Evolutionary conservation across 2,329 filamentous ascomycete genomes (phyloP).

Genomic region (Phialocephala subalpina): DNA sequence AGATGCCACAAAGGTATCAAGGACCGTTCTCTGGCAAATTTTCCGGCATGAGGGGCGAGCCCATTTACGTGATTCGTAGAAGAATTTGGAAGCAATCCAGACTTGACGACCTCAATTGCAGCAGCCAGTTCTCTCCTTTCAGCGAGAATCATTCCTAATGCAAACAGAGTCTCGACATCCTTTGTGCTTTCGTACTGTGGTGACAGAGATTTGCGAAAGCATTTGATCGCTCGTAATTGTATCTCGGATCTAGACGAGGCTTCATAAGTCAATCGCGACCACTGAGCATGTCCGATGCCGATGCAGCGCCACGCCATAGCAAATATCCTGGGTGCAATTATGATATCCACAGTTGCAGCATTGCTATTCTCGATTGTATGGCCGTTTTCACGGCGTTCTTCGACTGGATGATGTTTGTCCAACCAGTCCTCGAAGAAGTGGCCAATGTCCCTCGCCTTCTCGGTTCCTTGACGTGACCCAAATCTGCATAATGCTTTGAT

Average conservation of each 20-base stretch:
- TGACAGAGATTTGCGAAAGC: constrained; percentile 76
- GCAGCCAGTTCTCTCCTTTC: constrained; percentile 83
- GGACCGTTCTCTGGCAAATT: constrained; percentile 62
- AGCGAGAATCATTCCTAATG: constrained; percentile 83
- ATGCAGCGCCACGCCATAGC: constrained; percentile 83
- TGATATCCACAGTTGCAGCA: constrained; percentile 31
- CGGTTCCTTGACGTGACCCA: constrained; percentile 75
- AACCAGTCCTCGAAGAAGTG: constrained; percentile 79
- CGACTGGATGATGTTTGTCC: constrained; percentile 57
- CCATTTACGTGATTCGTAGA: constrained; percentile 43
- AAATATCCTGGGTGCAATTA: constrained; percentile 66
- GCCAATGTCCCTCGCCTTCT: constrained; percentile 79
- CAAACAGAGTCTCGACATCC: constrained; percentile 81
- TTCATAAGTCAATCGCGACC: constrained; percentile 84
- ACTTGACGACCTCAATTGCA: constrained; percentile 84
- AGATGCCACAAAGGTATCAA: constrained; percentile 91
- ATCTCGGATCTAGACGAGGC: constrained; percentile 74
- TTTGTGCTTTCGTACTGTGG: constrained; percentile 70
- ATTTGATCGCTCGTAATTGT: constrained; percentile 79
- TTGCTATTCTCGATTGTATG: constrained; percentile 31
- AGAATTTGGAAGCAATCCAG: constrained; percentile 70
- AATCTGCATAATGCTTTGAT: constrained; percentile 85
- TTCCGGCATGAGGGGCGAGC: constrained; percentile 46
- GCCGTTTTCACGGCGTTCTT: constrained; percentile 29
- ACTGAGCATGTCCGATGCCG: constrained; percentile 85